Base-by-base conservation (phyloP, 2,329 filamentous ascomycete species). In the Cladosporium sp. region DNA sequence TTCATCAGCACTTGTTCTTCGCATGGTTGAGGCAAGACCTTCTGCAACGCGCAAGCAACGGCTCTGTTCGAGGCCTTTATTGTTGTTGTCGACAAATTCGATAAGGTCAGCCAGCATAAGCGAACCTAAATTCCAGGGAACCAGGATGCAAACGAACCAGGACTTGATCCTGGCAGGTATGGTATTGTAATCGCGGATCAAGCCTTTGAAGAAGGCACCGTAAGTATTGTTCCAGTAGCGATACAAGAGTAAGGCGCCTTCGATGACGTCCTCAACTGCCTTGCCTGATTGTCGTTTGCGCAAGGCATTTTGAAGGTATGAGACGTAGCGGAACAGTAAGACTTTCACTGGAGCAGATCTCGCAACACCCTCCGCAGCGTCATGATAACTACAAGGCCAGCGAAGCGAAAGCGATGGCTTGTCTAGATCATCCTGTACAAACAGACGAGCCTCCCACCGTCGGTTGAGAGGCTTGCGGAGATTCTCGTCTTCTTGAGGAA, bases 61-160 rank as follows among this genome's bases (percentile, higher is more conserved):
- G 6, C 11, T 20, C 8, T 54, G 37, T 19, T 14, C 51, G 4
- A 38, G 14, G 2, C 51, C 51, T 37, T 40, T 40, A 11, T 19
- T 37, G 7, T 54, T 54, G 4, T 42, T 54, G 51, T 54, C 51
- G 11, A 54, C 37, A 8, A 54, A 54, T 7, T 40, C 36, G 25
- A 54, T 54, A 1, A 54, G 37, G n/a, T 54, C 51, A 22, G 51
- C 51, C 15, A 54, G 22, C 51, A 54, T 54, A 15, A 54, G 51
- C 3, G 51, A 19, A 8, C 51, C 51, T 2, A 54, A 37, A 15
- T 54, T 37, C 51, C 51, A 54, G 15, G 51, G 51, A 15, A 54
- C 51, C 19, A 54, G 14, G 22, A 54, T 54, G 38, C 51, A 54
- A 9, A 54, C 51, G 11, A 54, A 54, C 51, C 51, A 54, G 22